Conservation (phyloP, 202 grass and related monocot genomes). For the Setaria italica region DNA sequence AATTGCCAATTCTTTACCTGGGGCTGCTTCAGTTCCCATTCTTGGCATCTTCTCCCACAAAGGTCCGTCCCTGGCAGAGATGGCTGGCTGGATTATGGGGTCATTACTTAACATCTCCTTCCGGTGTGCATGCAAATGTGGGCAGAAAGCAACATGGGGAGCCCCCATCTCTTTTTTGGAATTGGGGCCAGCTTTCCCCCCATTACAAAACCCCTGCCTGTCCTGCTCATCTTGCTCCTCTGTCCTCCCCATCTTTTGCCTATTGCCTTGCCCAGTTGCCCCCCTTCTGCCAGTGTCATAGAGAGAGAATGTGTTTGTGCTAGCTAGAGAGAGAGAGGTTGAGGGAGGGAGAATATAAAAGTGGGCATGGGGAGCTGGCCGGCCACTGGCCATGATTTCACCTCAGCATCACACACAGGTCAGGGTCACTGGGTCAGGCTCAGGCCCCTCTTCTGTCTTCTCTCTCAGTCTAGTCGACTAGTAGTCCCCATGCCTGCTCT, state of each 20-base stretch:
- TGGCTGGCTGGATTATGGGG: conserved; percentile 54
- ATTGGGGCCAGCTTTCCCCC: conserved; percentile 52
- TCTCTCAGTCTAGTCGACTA: not conserved
- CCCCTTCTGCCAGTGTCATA: not conserved
- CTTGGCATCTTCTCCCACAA: conserved; percentile 47
- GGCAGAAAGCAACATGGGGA: conserved; percentile 54
- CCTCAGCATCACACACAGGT: conserved; percentile 27
- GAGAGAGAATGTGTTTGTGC: not conserved
- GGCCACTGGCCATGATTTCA: conserved; percentile 53
- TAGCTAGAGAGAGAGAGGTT: not conserved
- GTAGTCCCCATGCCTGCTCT: conserved; percentile 11
- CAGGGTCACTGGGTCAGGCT: not conserved
- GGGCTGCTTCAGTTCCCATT: conserved; percentile 46
- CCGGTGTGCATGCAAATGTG: conserved; percentile 45
- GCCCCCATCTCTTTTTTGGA: conserved; percentile 53
- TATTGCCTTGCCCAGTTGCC: not conserved
- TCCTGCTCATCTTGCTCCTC: conserved; percentile 26
- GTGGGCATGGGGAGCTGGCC: conserved; percentile 29
- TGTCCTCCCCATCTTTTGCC: not conserved
- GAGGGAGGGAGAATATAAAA: not conserved
- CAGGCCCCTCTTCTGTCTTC: conserved; percentile 1
- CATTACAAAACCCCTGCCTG: conserved; percentile 40
- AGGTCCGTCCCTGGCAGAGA: not conserved
- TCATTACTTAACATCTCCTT: conserved; percentile 50
- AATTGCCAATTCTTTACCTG: conserved; percentile 6